Percentiles rank a stretch among this genome's conserved stretches.
Conservation (phyloP, 805 yeast species). For the Starmerella tilneyi region DNA sequence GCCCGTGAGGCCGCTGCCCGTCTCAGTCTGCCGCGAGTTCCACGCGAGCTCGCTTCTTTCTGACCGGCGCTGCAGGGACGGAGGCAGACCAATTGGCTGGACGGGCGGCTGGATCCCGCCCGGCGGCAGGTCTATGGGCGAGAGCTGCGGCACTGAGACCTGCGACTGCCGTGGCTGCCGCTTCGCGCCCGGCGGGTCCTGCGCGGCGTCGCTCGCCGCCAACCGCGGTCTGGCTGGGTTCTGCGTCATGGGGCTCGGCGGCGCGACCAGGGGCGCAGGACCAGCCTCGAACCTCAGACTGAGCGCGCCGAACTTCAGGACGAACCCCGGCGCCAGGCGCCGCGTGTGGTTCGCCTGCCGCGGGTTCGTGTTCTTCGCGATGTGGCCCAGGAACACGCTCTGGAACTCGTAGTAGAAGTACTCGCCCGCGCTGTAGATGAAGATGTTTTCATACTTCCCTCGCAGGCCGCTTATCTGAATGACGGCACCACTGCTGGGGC, state of each 20-base stretch:
- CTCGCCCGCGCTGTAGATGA: background rate
- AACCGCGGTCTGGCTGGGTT: no score
- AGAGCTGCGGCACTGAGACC: no score
- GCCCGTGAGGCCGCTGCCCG: background rate
- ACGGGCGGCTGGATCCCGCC: constrained; percentile 1
- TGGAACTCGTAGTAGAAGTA: constrained; percentile 3
- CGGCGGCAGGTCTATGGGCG: no score
- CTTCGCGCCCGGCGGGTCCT: background rate
- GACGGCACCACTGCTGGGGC: constrained; percentile 1
- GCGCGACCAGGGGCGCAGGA: background rate
- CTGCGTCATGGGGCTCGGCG: background rate
- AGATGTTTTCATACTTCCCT: background rate
- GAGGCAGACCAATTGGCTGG: constrained; percentile 2
- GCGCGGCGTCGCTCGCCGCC: background rate
- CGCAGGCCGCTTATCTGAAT: background rate
- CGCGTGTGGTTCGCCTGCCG: background rate
- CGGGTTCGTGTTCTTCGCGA: background rate
- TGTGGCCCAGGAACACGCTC: background rate
- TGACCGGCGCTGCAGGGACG: background rate
- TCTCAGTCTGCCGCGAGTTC: background rate
- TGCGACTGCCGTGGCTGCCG: no score
- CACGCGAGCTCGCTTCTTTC: background rate
- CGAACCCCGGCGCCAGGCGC: background rate
- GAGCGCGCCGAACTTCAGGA: background rate
- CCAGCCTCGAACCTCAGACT: background rate